phyloP scores from a whole-genome alignment of 2,329 filamentous ascomycete species.

The Chrysoporthe austroafricana region DNA sequence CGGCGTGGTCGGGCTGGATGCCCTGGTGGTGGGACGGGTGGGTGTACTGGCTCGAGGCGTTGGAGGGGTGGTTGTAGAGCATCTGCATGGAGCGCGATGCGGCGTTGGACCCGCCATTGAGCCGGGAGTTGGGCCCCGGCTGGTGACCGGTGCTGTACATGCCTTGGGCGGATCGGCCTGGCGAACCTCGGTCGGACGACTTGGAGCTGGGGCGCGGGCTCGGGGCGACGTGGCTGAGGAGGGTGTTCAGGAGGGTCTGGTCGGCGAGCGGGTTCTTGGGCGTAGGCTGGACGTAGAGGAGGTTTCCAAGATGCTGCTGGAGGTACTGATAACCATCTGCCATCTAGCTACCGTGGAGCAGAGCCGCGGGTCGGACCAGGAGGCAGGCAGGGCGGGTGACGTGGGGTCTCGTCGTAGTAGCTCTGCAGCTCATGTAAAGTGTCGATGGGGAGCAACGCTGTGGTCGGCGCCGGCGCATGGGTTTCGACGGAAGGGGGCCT shows the following conservation, averaged over 20 bases:
- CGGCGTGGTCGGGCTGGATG: constrained; percentile 62
- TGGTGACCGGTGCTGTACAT: constrained; percentile 78
- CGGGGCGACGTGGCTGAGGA: constrained; percentile 40
- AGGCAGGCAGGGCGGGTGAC: constrained; percentile 5
- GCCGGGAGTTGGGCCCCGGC: constrained; percentile 74
- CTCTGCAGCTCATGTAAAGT: constrained; percentile 39
- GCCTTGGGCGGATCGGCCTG: constrained; percentile 44
- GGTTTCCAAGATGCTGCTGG: constrained; percentile 61
- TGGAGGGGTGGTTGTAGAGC: constrained; percentile 71
- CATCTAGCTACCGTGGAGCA: constrained; percentile 57
- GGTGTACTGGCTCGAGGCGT: constrained; percentile 63
- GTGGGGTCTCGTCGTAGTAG: constrained; percentile 29
- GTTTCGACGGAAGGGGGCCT: constrained; percentile 31
- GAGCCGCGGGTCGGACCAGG: constrained; percentile 15
- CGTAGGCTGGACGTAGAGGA: constrained; percentile 60
- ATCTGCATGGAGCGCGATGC: constrained; percentile 53
- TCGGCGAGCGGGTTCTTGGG: constrained; percentile 47
- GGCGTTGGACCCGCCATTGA: constrained; percentile 71
- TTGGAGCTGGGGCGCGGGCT: constrained; percentile 37
- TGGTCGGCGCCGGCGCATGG: constrained; percentile 38
- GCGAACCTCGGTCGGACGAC: constrained; percentile 36
- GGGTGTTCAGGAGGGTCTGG: constrained; percentile 38
- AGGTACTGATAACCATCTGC: constrained; percentile 70
- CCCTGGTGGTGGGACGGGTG: constrained; percentile 67
- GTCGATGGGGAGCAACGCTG: constrained; percentile 31